Evolutionary conservation across 805 yeast genomes (phyloP).

Genomic region (Candida bentonensis): DNA sequence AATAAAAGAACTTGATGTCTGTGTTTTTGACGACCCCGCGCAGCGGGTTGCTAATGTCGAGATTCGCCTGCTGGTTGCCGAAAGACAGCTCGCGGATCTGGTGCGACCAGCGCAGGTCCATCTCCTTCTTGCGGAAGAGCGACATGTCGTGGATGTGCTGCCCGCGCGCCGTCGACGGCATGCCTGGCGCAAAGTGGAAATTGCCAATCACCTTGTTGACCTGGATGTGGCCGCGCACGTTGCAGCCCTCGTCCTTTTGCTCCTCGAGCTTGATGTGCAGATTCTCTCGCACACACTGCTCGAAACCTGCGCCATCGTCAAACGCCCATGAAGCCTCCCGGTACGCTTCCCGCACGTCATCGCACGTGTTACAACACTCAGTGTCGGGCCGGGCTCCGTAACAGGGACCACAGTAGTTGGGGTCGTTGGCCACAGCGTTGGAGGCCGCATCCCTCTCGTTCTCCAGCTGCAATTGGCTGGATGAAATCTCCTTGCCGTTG

Average conservation of each 20-base stretch:
- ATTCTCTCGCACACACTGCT: constrained; percentile 84
- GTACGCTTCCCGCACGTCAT: constrained; percentile 67
- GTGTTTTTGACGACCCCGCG: constrained; percentile 34
- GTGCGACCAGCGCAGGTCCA: constrained; percentile 64
- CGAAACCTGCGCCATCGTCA: constrained; percentile 72
- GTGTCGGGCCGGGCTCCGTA: constrained; percentile 61
- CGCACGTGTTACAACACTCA: constrained; percentile 77
- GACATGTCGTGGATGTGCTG: constrained; percentile 76
- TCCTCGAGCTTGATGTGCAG: constrained; percentile 51
- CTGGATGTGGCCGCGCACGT: constrained; percentile 63
- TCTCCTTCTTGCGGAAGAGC: constrained; percentile 40
- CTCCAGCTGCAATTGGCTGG: constrained; percentile 25
- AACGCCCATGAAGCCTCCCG: constrained; percentile 74
- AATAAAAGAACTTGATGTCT: constrained; percentile 45
- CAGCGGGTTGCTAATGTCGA: constrained; percentile 48
- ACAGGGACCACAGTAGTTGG: constrained; percentile 73
- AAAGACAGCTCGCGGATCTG: constrained; percentile 68
- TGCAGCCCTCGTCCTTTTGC: constrained; percentile 72
- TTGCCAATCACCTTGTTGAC: constrained; percentile 83
- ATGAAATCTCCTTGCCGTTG: constrained; percentile 34
- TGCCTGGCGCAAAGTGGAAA: constrained; percentile 93
- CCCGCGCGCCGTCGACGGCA: constrained; percentile 39
- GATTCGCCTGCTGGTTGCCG: constrained; percentile 40
- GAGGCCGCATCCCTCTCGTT: constrained; percentile 18
- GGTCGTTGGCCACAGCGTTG: constrained; percentile 17